Percentiles rank a stretch among this genome's conserved stretches.
Conservation (phyloP, 2,329 filamentous ascomycete species). For the Penicillium frequentans region DNA sequence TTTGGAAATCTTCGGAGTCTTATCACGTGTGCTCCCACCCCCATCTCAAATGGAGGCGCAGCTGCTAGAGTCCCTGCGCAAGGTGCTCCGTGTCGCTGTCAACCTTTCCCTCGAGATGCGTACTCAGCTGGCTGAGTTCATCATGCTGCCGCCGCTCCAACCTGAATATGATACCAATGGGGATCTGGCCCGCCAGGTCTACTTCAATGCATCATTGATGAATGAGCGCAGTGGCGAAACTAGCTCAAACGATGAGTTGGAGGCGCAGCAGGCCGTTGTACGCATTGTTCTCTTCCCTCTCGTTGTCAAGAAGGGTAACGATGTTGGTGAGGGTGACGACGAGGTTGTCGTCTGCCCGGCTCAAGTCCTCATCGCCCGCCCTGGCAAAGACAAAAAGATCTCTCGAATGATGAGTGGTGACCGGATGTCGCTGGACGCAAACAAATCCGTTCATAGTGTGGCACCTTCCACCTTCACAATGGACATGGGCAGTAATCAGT, state of each 20-base stretch:
- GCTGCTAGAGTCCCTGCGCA: constrained; percentile 79
- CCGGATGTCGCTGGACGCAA: constrained; percentile 43
- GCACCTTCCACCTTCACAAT: constrained; percentile 44
- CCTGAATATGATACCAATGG: constrained; percentile 94
- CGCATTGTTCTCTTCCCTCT: constrained; percentile 93
- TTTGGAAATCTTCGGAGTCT: constrained; percentile 80
- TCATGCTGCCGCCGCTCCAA: constrained; percentile 94
- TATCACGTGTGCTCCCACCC: constrained; percentile 82
- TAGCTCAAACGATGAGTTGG: constrained; percentile 74
- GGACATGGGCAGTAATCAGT: constrained; percentile 43
- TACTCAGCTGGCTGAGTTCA: constrained; percentile 92
- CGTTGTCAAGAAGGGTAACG: constrained; percentile 93
- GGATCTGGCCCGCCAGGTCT: constrained; percentile 81
- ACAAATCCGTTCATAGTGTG: constrained; percentile 42
- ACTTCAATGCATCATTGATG: constrained; percentile 93
- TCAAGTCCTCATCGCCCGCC: constrained; percentile 76
- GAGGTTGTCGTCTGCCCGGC: constrained; percentile 95
- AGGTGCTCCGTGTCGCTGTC: constrained; percentile 85
- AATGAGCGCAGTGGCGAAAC: constrained; percentile 79
- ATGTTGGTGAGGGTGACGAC: constrained; percentile 81
- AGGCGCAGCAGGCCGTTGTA: constrained; percentile 73
- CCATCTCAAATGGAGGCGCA: constrained; percentile 77
- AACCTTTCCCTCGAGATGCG: constrained; percentile 95
- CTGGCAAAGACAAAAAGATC: constrained; percentile 46
- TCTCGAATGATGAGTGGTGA: constrained; percentile 42